Base-by-base conservation (phyloP, 2,329 filamentous ascomycete species). In the Aspergillus tamarii region DNA sequence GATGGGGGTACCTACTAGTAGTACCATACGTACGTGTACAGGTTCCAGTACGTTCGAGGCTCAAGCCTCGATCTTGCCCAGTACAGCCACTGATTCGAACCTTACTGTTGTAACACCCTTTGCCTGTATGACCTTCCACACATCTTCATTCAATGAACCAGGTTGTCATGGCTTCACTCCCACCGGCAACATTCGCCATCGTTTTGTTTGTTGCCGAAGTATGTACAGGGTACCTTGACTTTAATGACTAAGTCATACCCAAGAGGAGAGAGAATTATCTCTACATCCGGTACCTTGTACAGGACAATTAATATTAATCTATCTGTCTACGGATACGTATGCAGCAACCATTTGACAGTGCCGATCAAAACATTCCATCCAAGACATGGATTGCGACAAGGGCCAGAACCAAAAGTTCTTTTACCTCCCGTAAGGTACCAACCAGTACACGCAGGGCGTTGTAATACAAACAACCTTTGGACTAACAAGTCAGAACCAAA, bases 1-100 rank as follows among this genome's bases (percentile, higher is more conserved):
- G 32, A 55, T 55, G 32, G 34, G 19, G n/a, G 6, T 3, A 26
- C 52, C 14, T 36, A n/a, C n/a, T n/a, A n/a, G n/a, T n/a, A 21
- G 21, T 43, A 57, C 26, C 16, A 16, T 57, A 57, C 55, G 26
- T 57, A 57, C 55, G 41, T 57, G n/a, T 46, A 57, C 34, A 55
- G 52, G 52, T 55, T 57, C 41, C 58, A 50, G 46, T 59, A 59
- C 48, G 43, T 53, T 48, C 57, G 57, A 52, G 57, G 45, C 57
- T 52, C 41, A 26, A 59, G 57, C 46, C 57, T 59, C 57, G 46
- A 39, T 59, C 46, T 28, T 16, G 34, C 57, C 34, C 30, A 43
- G 57, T 48, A 14, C 28, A 11, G 41, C 41, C n/a, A 43, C 39
- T 30, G 39, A 41, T 34, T 36, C 39, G n/a, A n/a, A 48, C 57